phyloP scores from a whole-genome alignment of 2,329 filamentous ascomycete species.

The Corinectria fuckeliana region DNA sequence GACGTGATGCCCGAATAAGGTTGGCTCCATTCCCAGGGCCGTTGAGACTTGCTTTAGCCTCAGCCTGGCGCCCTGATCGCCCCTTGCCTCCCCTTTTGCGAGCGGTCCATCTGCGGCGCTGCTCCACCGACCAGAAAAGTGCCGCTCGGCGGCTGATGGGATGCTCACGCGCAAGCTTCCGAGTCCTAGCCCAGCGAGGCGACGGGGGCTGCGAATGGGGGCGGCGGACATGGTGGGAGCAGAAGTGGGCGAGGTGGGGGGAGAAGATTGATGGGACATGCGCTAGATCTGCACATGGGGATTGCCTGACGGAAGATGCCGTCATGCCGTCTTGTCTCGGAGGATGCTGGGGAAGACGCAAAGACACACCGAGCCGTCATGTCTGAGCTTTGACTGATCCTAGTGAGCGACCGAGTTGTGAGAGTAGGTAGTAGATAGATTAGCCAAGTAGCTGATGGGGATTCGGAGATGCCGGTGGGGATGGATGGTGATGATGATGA shows the following conservation, averaged over 20 bases:
- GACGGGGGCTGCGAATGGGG: background rate
- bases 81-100: constrained; percentile 2
- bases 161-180: background rate
- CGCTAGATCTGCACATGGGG: constrained; percentile 18
- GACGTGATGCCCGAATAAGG: constrained; percentile 7
- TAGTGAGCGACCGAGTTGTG: background rate
- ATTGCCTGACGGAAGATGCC: constrained; percentile 6
- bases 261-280: background rate
- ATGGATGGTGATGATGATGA: background rate
- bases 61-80: background rate
- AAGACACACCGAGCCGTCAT: background rate
- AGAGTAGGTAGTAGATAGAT: too few relatives aligned
- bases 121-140: background rate
- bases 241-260: background rate
- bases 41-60: constrained; percentile 10
- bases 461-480: constrained; percentile 1
- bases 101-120: background rate
- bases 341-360: background rate
- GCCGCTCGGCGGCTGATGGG: background rate
- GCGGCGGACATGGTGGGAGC: background rate
- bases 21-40: constrained; percentile 9
- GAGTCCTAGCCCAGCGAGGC: background rate
- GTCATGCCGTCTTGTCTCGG: background rate
- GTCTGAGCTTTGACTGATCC: background rate
- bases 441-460: background rate